Evolutionary conservation across 1,139 yeast species (phyloP).

Genomic region (Suhomyces atakaporum): DNA sequence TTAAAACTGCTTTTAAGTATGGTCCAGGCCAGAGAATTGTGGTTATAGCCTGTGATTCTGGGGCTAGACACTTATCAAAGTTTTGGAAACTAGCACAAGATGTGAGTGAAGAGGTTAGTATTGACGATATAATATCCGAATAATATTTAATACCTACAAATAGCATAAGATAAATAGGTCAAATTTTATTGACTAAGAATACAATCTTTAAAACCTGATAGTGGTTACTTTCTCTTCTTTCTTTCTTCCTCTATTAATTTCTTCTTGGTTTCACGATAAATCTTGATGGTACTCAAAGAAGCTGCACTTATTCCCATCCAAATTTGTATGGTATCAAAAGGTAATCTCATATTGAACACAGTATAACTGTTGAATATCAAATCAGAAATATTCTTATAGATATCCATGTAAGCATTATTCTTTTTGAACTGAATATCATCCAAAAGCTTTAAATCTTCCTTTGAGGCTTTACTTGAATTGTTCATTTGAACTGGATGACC

Average conservation of each 20-base stretch:
- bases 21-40: conserved; percentile 74
- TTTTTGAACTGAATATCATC: conserved; percentile 41
- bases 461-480: conserved; percentile 11
- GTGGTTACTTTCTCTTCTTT: conserved; percentile 9
- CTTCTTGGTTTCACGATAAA: conserved; percentile 44
- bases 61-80: conserved; percentile 84
- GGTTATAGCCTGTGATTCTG: conserved; percentile 92
- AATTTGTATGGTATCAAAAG: conserved; percentile 47
- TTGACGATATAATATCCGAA: conserved; percentile 30
- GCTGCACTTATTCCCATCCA: conserved; percentile 53
- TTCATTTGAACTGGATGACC: conserved; percentile 9
- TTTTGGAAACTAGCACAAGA: conserved; percentile 77
- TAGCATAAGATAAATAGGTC: not conserved
- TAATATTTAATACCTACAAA: too few species aligned
- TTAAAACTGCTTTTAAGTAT: conserved; percentile 56
- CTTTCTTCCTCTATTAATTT: conserved; percentile 24
- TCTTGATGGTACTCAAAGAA: conserved; percentile 39
- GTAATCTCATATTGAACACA: conserved; percentile 42
- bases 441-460: conserved; percentile 29
- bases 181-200: not conserved
- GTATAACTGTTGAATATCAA: conserved; percentile 46
- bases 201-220: conserved; percentile 1
- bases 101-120: conserved; percentile 27
- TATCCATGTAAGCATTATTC: conserved; percentile 42
- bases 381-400: conserved; percentile 45